Evolutionary conservation across 176 grass and related monocot genomes (phyloP).

Genomic region (Rhynchospora tenuis): DNA sequence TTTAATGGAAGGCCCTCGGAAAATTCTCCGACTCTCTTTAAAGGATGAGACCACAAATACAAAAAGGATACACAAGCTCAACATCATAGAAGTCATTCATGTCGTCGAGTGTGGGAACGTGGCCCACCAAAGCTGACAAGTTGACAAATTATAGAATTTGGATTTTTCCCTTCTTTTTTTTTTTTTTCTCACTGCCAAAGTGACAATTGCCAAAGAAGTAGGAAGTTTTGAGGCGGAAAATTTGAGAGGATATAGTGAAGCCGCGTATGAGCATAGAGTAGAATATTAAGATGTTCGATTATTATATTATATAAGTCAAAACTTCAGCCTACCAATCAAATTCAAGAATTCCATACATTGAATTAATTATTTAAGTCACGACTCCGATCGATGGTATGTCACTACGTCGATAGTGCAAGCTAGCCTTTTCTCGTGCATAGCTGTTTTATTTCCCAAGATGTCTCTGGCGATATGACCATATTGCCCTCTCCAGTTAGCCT

Average conservation of each 20-base stretch:
- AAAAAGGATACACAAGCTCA: not conserved
- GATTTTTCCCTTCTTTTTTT: too few relatives aligned
- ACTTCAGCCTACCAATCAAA: not conserved
- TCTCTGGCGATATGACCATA: not conserved
- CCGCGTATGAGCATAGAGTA: not conserved
- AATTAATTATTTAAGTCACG: not conserved
- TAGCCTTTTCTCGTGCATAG: not conserved
- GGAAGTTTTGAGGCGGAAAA: not conserved
- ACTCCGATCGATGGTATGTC: not conserved
- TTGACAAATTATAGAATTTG: not conserved
- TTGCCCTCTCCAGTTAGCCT: not conserved
- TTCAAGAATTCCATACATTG: not conserved
- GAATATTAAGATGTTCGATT: not conserved
- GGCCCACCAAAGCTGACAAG: not conserved
- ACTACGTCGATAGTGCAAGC: not conserved
- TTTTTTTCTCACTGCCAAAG: too few relatives aligned
- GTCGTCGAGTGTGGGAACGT: not conserved
- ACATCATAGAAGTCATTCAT: not conserved
- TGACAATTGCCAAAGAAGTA: too few relatives aligned
- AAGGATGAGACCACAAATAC: too few relatives aligned
- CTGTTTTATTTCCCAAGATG: not conserved
- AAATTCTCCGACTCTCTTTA: too few relatives aligned
- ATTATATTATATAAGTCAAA: not conserved
- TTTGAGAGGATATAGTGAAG: not conserved
- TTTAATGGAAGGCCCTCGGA: too few relatives aligned